Base-by-base conservation (phyloP, 2,329 filamentous ascomycete species). In the Tolypocladium amazonense region DNA sequence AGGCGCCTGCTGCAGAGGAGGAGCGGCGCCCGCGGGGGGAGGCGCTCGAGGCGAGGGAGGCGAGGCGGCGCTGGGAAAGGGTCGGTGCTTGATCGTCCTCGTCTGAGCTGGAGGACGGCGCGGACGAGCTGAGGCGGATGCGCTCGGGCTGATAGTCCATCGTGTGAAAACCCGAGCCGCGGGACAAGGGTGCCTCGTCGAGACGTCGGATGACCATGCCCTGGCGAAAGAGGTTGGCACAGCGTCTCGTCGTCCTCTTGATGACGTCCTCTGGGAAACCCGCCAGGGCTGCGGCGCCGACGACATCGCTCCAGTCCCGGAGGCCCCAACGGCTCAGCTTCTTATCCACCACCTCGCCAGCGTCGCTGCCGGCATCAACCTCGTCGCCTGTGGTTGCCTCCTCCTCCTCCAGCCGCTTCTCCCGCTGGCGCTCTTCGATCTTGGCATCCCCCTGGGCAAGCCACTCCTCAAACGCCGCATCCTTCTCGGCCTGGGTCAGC, bases 301-400 rank as follows among this genome's bases (percentile, higher is more conserved):
- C 75, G 1, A 97, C 82, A 65, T 96, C 90, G 65, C 86, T 88
- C 93, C 93, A 97, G 74, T 95, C 89, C 27, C 89, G 82, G 15
- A 85, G 75, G 18, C 72, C 78, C 69, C 71, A 79, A 53, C 70
- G 67, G 2, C 66, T 63, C 4, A 72, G 66, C 58, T 65, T 72
- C n/a, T 62, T 64, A 18, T 69, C 66, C 15, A 56, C 54, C 25
- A 60, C 63, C 37, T 65, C 64, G 20, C 60, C 53, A 5, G 57
- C 45, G 53, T 60, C 58, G 43, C 60, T 61, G 23, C 65, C 62
- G 23, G 64, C 62, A 30, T 63, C 60, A 3, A 64, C 62, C 35
- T 65, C 67, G 35, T 52, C 47, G 6, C 47, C 47, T 2, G 47
- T 12, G 47, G 41, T 47, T 56, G 27, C 63, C 14, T 57, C 53